These are phyloP conservation scores for Trichoderma atroviride DNA, from an alignment of 2,329 filamentous ascomycete genomes.

Conservation along the genomic window DNA sequence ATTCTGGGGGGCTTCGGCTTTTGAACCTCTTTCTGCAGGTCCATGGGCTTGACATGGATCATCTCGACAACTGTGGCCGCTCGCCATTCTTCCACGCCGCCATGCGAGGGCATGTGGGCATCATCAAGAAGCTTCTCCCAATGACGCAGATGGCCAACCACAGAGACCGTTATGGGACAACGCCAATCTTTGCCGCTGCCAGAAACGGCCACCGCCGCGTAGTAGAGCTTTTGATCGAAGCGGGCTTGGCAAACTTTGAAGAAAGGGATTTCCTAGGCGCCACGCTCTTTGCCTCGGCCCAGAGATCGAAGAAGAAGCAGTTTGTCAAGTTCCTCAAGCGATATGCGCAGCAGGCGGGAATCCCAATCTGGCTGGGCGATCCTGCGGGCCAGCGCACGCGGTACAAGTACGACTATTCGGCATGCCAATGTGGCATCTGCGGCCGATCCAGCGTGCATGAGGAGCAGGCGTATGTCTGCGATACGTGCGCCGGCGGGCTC, in stretches of 20 bases:
- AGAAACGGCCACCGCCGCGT: conserved; percentile 23
- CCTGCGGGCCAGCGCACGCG: neutral
- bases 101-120: conserved; percentile 19
- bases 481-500: conserved; percentile 14
- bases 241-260: conserved; percentile 6
- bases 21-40: conserved; percentile 8
- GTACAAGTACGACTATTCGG: neutral
- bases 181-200: conserved; percentile 22
- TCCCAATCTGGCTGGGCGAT: neutral
- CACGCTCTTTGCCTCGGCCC: conserved; percentile 16
- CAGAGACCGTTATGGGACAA: conserved; percentile 23
- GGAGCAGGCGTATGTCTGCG: conserved; percentile 18
- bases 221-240: conserved; percentile 10
- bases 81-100: conserved; percentile 26
- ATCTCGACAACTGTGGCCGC: conserved; percentile 16
- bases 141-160: conserved; percentile 3
- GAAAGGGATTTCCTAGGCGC: conserved; percentile 18
- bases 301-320: neutral
- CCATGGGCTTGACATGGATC: conserved; percentile 7
- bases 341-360: neutral
- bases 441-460: conserved; percentile 14
- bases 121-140: conserved; percentile 13
- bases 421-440: conserved; percentile 23
- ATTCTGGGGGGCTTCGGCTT: conserved; percentile 1
- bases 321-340: conserved; percentile 15